Evolutionary conservation across 306 rosid species (phyloP).

Genomic region (Dalbergia cochinchinensis): DNA sequence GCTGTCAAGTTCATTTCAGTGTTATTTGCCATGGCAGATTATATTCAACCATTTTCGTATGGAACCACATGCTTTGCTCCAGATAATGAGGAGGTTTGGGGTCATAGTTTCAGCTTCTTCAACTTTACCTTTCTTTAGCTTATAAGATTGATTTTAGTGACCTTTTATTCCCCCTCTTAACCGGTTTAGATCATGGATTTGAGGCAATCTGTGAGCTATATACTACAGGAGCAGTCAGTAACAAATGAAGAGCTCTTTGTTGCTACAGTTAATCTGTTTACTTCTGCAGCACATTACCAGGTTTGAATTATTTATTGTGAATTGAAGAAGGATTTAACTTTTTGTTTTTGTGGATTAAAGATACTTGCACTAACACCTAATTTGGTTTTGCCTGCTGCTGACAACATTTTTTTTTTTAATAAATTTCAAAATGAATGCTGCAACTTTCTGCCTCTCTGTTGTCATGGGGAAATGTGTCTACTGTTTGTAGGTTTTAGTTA

Average conservation of each 20-base stretch:
- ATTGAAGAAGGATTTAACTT: constrained; percentile 5
- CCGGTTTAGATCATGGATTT: constrained; percentile 67
- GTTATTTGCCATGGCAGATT: constrained; percentile 69
- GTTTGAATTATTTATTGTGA: constrained; percentile 51
- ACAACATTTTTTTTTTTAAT: neutral
- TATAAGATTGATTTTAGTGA: constrained; percentile 31
- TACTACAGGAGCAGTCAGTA: constrained; percentile 68
- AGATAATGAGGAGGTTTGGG: constrained; percentile 78
- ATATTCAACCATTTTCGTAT: constrained; percentile 63
- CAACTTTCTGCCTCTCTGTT: constrained; percentile 13
- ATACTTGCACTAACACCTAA: constrained; percentile 7
- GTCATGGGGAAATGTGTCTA: neutral
- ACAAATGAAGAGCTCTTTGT: constrained; percentile 83
- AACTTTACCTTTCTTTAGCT: constrained; percentile 32
- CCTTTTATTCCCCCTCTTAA: constrained; percentile 28
- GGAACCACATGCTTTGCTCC: constrained; percentile 72
- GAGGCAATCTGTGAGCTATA: constrained; percentile 64
- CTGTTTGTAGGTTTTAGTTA: neutral
- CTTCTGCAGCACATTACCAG: constrained; percentile 87
- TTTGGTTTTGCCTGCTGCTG: constrained; percentile 22
- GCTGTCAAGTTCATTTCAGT: constrained; percentile 80
- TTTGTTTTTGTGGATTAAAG: neutral
- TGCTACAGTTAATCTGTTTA: constrained; percentile 72
- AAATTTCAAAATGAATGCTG: neutral
- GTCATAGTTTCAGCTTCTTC: constrained; percentile 36